Conservation (phyloP, 805 yeast genomes). For the Suhomyces sp. region DNA sequence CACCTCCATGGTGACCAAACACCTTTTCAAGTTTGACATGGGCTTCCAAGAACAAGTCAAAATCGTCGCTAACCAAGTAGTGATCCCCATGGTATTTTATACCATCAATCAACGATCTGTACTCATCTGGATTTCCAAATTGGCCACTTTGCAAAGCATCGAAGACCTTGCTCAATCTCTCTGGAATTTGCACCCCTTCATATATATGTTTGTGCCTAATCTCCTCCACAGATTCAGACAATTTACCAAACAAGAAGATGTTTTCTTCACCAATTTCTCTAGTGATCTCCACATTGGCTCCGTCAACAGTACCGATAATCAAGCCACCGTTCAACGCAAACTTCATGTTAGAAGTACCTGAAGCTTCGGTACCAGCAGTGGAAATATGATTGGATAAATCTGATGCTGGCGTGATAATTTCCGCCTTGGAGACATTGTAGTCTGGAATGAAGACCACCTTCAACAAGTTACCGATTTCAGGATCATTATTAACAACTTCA, state of each 20-base stretch:
- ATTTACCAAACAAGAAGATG: conserved; percentile 86
- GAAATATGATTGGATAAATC: conserved; percentile 92
- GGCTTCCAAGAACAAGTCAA: conserved; percentile 80
- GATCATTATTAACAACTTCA: conserved; percentile 74
- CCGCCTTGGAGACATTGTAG: conserved; percentile 92
- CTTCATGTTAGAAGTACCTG: conserved; percentile 95
- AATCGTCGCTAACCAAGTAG: conserved; percentile 86
- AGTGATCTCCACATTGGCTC: conserved; percentile 93
- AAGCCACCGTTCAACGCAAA: conserved; percentile 92
- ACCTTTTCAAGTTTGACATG: conserved; percentile 74
- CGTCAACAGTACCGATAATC: conserved; percentile 93
- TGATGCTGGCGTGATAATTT: conserved; percentile 83
- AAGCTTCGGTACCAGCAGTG: conserved; percentile 96
- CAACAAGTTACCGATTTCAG: conserved; percentile 68
- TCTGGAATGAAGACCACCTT: conserved; percentile 90
- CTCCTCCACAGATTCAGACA: conserved; percentile 86
- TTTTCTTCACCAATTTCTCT: conserved; percentile 92
- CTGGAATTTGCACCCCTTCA: conserved; percentile 59
- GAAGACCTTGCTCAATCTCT: conserved; percentile 60
- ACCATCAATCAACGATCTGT: conserved; percentile 63
- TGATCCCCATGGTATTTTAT: conserved; percentile 75
- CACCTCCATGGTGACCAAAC: conserved; percentile 48
- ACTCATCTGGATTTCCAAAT: conserved; percentile 72
- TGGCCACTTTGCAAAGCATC: conserved; percentile 60
- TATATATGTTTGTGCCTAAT: conserved; percentile 71